Conservation (phyloP, 2,329 filamentous ascomycete species). For the Botrytis porri region DNA sequence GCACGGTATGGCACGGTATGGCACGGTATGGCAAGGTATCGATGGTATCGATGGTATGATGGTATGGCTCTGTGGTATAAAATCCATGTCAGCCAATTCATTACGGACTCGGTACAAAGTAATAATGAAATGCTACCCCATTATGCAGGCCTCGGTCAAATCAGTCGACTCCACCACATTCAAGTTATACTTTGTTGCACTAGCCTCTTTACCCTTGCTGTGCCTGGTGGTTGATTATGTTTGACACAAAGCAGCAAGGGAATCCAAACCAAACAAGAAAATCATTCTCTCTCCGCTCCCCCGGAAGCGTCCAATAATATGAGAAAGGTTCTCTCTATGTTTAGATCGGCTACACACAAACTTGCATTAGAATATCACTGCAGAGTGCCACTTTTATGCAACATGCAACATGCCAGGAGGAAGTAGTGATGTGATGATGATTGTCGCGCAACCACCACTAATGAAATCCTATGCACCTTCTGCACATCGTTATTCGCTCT, state of each 20-base stretch:
- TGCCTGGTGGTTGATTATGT: not conserved
- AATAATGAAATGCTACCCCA: conserved; percentile 6
- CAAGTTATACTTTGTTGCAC: not conserved
- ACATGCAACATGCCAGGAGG: conserved; percentile 10
- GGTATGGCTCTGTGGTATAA: not conserved
- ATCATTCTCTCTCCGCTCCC: conserved; percentile 1
- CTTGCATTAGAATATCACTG: conserved; percentile 1
- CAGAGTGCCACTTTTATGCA: conserved; percentile 17
- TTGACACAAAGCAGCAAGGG: conserved; percentile 19
- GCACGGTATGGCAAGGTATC: too few species aligned
- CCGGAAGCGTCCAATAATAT: not conserved
- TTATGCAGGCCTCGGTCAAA: conserved; percentile 14
- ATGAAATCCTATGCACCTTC: not conserved
- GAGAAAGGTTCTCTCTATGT: conserved; percentile 12
- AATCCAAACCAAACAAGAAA: not conserved
- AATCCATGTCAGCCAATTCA: not conserved
- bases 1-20: too few species aligned
- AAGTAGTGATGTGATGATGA: not conserved
- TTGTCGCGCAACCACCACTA: not conserved
- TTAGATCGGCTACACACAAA: conserved; percentile 14
- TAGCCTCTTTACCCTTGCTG: not conserved
- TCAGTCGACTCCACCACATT: not conserved
- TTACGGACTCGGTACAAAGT: not conserved
- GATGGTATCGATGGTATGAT: not conserved
- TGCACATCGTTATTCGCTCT: not conserved